phyloP scores from a whole-genome alignment of 2,329 filamentous ascomycete genomes.

The Mariannaea sp. region DNA sequence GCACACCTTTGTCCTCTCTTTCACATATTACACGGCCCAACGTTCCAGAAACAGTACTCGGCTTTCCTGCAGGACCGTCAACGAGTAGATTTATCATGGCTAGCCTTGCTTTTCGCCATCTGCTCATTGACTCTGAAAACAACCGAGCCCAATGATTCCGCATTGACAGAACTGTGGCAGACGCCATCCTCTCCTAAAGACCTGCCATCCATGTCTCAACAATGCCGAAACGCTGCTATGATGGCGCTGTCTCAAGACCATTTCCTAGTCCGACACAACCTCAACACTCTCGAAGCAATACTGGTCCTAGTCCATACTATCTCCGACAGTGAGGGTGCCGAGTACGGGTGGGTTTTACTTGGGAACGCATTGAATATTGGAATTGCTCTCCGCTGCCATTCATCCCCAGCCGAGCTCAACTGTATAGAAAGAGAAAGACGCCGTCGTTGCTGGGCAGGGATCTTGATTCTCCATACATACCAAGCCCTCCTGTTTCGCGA shows the following conservation, averaged over 20 bases:
- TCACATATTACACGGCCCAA: constrained; percentile 23
- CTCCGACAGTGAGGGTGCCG: constrained; percentile 17
- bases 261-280: constrained; percentile 22
- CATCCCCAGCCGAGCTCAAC: neutral
- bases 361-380: constrained; percentile 24
- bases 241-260: constrained; percentile 22
- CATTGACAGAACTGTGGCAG: constrained; percentile 15
- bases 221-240: constrained; percentile 15
- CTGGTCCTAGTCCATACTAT: constrained; percentile 22
- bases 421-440: constrained; percentile 22
- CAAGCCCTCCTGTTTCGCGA: constrained; percentile 26
- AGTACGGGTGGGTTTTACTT: constrained; percentile 25
- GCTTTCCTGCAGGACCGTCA: constrained; percentile 11
- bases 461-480: constrained; percentile 23
- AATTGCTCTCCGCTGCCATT: constrained; percentile 23
- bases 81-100: constrained; percentile 17
- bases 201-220: neutral
- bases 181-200: neutral
- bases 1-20: constrained; percentile 21
- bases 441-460: constrained; percentile 28
- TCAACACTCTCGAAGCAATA: constrained; percentile 24
- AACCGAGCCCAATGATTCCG: constrained; percentile 14
- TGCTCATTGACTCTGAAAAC: constrained; percentile 21
- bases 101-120: constrained; percentile 26
- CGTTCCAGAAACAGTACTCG: constrained; percentile 25